Evolutionary conservation across 805 yeast genomes (phyloP).

Genomic region (Schwanniomyces vanrijiae): DNA sequence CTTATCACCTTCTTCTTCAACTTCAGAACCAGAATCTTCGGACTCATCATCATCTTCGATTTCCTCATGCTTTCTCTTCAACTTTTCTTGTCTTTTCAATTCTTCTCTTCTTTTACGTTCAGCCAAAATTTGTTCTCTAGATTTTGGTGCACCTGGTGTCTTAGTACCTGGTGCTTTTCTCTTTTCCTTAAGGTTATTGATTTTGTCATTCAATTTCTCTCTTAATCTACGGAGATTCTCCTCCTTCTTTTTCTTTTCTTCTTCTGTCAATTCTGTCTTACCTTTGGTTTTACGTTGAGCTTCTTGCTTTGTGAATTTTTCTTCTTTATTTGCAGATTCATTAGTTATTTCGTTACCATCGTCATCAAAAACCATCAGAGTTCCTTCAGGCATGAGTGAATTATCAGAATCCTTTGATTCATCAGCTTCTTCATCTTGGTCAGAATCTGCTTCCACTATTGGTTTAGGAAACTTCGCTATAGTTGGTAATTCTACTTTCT

Average conservation of each 20-base stretch:
- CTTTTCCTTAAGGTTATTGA: slow-evolving; percentile 65
- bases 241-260: slow-evolving; percentile 49
- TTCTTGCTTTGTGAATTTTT: slow-evolving; percentile 7
- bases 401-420: slow-evolving; percentile 14
- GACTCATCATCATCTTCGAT: slow-evolving; percentile 44
- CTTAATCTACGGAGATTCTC: slow-evolving; percentile 67
- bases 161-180: slow-evolving; percentile 92
- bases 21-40: slow-evolving; percentile 30
- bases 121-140: slow-evolving; percentile 76
- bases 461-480: slow-evolving; percentile 27
- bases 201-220: slow-evolving; percentile 75
- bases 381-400: slow-evolving; percentile 11
- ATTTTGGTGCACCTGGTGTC: slow-evolving; percentile 76
- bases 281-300: slow-evolving; percentile 7
- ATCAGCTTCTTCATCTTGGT: slow-evolving; percentile 23
- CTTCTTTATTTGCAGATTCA: neutral
- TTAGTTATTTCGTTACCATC: slow-evolving; percentile 38
- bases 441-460: slow-evolving; percentile 11
- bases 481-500: slow-evolving; percentile 43
- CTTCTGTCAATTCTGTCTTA: slow-evolving; percentile 37
- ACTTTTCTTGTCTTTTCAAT: slow-evolving; percentile 43
- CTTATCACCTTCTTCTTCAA: slow-evolving; percentile 28
- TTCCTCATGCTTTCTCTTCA: slow-evolving; percentile 41
- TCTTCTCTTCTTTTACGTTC: slow-evolving; percentile 56
- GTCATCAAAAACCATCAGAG: slow-evolving; percentile 63